Evolutionary conservation across 2,329 filamentous ascomycete genomes (phyloP).

Genomic region (Trichoderma arundinaceum): DNA sequence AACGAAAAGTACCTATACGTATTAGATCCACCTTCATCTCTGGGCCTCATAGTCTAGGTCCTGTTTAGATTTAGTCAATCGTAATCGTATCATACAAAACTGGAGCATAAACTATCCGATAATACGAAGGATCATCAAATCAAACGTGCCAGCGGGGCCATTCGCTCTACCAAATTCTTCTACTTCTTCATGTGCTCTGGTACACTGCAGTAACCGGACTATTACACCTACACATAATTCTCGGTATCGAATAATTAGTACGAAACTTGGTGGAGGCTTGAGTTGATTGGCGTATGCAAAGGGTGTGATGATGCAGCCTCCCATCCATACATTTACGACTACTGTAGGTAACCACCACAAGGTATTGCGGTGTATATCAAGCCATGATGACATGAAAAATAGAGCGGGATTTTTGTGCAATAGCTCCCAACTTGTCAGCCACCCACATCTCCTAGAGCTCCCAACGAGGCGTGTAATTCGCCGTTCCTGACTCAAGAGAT

Average conservation of each 20-base stretch:
- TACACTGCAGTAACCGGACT: neutral
- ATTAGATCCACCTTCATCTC: too few relatives aligned
- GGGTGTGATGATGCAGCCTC: conserved; percentile 8
- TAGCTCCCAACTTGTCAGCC: neutral
- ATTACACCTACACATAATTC: neutral
- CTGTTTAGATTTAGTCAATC: neutral
- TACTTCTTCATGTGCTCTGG: neutral
- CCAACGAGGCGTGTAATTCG: neutral
- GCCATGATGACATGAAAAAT: neutral
- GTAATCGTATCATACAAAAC: neutral
- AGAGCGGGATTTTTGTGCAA: neutral
- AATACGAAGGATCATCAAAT: conserved; percentile 3
- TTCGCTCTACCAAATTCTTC: neutral
- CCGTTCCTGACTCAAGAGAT: neutral
- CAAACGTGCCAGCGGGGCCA: neutral
- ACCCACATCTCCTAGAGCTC: neutral
- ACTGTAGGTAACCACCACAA: neutral
- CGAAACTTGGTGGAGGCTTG: neutral
- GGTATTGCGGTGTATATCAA: neutral
- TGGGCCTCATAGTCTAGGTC: neutral
- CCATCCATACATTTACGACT: neutral
- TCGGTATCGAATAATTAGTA: neutral
- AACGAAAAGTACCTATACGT: too few relatives aligned
- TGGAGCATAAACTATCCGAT: neutral
- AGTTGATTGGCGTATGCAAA: neutral